Conservation (phyloP, 139 green algal species). For the Mesotaenium endlicherianum region DNA sequence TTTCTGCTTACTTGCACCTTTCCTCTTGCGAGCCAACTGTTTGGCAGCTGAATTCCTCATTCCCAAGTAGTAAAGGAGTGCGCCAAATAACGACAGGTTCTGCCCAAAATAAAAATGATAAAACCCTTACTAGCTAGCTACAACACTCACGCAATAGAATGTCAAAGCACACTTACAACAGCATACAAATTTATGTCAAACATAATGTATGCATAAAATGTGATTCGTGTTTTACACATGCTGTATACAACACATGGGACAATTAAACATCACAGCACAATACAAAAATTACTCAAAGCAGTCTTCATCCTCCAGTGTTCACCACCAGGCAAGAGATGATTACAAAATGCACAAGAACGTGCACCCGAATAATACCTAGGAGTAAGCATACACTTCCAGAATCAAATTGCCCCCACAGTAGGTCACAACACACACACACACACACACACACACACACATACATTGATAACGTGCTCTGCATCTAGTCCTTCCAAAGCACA, state of each 20-base stretch:
- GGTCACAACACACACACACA: no score
- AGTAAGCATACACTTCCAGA: no score
- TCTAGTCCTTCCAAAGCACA: no score
- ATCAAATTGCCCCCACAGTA: no score
- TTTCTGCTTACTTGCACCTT: slow-evolving; percentile 29
- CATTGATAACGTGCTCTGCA: no score
- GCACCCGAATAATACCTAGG: not conserved
- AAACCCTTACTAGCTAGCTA: not conserved
- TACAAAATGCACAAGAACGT: not conserved
- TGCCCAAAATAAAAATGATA: slow-evolving; percentile 30
- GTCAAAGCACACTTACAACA: not conserved
- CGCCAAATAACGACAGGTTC: slow-evolving; percentile 42
- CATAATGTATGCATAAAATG: no score
- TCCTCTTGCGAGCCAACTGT: slow-evolving; percentile 7
- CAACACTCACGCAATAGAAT: not conserved
- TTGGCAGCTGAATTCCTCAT: slow-evolving; percentile 37
- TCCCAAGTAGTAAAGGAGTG: slow-evolving; percentile 34
- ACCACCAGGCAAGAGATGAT: not conserved
- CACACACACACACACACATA: no score
- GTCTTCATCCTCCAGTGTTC: not conserved
- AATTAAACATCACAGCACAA: not conserved
- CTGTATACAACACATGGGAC: slow-evolving; percentile 16
- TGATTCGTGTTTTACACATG: no score
- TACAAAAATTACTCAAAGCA: slow-evolving; percentile 18
- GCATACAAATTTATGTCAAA: slow-evolving; percentile 8